Evolutionary conservation across 2,329 filamentous ascomycete genomes (phyloP).

Genomic region (Alternaria sp.): DNA sequence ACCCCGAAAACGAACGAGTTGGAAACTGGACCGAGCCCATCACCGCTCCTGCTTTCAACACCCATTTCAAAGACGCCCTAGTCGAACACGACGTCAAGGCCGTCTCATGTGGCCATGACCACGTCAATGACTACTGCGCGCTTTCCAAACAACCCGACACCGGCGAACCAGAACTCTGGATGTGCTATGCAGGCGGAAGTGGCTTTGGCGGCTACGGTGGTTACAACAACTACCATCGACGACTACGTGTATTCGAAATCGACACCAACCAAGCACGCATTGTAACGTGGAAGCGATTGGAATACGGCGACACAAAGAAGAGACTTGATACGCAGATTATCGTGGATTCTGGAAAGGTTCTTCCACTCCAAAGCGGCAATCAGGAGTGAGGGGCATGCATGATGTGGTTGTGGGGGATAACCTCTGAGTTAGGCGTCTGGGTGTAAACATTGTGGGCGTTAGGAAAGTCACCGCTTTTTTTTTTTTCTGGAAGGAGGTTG

Average conservation of each 20-base stretch:
- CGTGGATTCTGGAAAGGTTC: slow-evolving; percentile 65
- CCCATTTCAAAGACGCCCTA: slow-evolving; percentile 89
- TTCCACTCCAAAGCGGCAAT: slow-evolving; percentile 24
- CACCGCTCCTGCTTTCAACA: slow-evolving; percentile 88
- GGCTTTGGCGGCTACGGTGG: slow-evolving; percentile 96
- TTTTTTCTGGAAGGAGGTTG: not conserved
- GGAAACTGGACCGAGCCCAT: slow-evolving; percentile 83
- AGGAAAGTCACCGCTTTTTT: not conserved
- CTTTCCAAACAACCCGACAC: slow-evolving; percentile 62
- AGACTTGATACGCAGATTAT: slow-evolving; percentile 68
- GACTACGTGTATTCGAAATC: slow-evolving; percentile 88
- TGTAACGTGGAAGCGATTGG: slow-evolving; percentile 89
- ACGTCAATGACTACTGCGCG: slow-evolving; percentile 96
- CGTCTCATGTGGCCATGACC: slow-evolving; percentile 93
- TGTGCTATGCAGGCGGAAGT: slow-evolving; percentile 94
- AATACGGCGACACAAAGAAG: slow-evolving; percentile 65
- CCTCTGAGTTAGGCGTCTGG: not conserved
- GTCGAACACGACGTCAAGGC: slow-evolving; percentile 85
- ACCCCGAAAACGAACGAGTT: slow-evolving; percentile 64
- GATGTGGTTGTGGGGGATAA: not conserved
- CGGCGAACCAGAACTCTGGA: slow-evolving; percentile 74
- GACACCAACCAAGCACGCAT: slow-evolving; percentile 91
- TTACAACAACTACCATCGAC: slow-evolving; percentile 83
- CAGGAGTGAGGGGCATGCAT: not conserved
- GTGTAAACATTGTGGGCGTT: not conserved